Evolutionary conservation across 108 stramenopile species (phyloP), one percentile per base, ranked within the genome.

Genomic region (Craspedostauros australis): DNA sequence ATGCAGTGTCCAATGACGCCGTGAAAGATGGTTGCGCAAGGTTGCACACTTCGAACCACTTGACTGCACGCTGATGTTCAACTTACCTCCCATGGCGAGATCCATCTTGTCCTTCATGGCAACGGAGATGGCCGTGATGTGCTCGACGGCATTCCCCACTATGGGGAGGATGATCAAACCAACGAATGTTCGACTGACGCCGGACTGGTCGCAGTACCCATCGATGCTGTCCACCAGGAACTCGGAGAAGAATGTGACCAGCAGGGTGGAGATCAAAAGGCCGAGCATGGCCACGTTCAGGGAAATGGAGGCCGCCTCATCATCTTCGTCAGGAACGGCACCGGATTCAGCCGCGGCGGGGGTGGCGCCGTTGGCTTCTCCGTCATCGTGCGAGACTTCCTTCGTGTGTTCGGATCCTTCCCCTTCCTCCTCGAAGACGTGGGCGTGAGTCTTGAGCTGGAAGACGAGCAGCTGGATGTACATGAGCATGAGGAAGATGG

Each of bases 71-170:
- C n/a, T n/a, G n/a, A n/a, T n/a, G 23, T 21, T 28, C 32, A 14
- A 63, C 80, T 44, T 62, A 81, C 75, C 73, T 20, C 88, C 93
- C 54, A 96, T 72, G 47, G 90, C 75, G 32, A 96, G 66, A 76
- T 93, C 92, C 91, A 94, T 87, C 57, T 95, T 94, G 52, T 91
- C 64, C 73, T 96, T 96, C 70, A 82, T 80, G 16, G 95, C 97
- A 15, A 96, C 94, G 2, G 90, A 82, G 33, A 98, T 82, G 16
- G 93, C 91, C 5, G 66, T 88, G 19, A 89, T 73, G 47, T 94
- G 95, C 52, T 94, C 93, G 2, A 91, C 95, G 21, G 93, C 95
- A 68, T 95, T 94, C 26, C 95, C 95, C 9, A 96, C 90, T 21
- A 96, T 85, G 2, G 95, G 95, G 1, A 96, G 49, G 44, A 96